Evolutionary conservation across 768 basidiomycete species (phyloP).

Genomic region (Sistotremastrum suecicum): DNA sequence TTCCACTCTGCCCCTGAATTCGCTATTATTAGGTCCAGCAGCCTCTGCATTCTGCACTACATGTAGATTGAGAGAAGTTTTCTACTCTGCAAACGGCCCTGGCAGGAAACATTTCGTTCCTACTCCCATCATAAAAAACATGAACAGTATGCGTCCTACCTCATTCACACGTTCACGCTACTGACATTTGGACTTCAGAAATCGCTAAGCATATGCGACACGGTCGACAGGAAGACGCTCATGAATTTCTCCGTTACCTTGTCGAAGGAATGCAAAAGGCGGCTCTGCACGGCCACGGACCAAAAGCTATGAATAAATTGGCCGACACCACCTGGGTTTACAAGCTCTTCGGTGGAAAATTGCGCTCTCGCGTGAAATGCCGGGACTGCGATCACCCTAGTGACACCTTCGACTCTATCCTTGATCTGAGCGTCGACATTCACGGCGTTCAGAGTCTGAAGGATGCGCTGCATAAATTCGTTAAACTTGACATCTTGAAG

Average conservation of each 20-base stretch:
- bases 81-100: constrained; percentile 33
- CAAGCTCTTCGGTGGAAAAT: constrained; percentile 81
- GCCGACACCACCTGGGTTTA: constrained; percentile 91
- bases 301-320: constrained; percentile 53
- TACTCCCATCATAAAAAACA: constrained; percentile 42
- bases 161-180: constrained; percentile 1
- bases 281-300: constrained; percentile 54
- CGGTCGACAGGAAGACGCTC: constrained; percentile 95
- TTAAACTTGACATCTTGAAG: constrained; percentile 66
- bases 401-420: constrained; percentile 91
- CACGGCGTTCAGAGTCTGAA: constrained; percentile 43
- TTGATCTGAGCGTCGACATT: constrained; percentile 91
- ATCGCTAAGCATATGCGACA: constrained; percentile 85
- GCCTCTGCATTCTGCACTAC: constrained; percentile 60
- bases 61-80: constrained; percentile 50
- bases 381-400: constrained; percentile 69
- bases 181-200: constrained; percentile 27
- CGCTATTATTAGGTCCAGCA: constrained; percentile 21
- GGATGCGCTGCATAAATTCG: constrained; percentile 68
- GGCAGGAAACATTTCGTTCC: constrained; percentile 45
- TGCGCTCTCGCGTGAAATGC: constrained; percentile 88
- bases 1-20: constrained; percentile 3
- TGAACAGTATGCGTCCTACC: constrained; percentile 41
- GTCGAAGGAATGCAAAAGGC: constrained; percentile 85
- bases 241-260: constrained; percentile 92